phyloP scores from a whole-genome alignment of 441 rosid species.

The Biscutella laevigata region DNA sequence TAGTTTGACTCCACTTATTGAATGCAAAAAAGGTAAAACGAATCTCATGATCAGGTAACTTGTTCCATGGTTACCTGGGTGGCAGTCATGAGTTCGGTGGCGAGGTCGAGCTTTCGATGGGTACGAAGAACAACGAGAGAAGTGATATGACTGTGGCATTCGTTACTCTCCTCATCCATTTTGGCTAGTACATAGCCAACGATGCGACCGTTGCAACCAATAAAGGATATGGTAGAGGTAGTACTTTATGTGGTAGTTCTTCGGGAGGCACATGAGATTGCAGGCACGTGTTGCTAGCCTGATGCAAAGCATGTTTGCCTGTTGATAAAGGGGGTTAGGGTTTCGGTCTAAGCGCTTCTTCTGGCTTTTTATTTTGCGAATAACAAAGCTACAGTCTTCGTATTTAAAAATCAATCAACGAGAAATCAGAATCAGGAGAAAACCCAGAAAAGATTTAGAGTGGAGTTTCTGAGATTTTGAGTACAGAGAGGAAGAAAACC shows the following conservation, averaged over 20 bases:
- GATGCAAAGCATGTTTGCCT: slow-evolving; percentile 59
- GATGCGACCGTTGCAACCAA: slow-evolving; percentile 66
- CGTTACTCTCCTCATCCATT: slow-evolving; percentile 80
- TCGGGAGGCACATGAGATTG: slow-evolving; percentile 65
- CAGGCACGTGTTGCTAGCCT: slow-evolving; percentile 77
- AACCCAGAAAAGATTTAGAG: too few relatives aligned
- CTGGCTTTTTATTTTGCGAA: too few relatives aligned
- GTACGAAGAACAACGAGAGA: slow-evolving; percentile 89
- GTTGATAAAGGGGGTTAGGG: not conserved
- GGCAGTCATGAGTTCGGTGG: slow-evolving; percentile 84
- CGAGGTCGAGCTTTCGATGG: slow-evolving; percentile 71
- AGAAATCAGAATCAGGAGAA: too few relatives aligned
- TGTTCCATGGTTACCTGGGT: slow-evolving; percentile 83
- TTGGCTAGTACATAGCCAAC: slow-evolving; percentile 80
- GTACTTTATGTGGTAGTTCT: slow-evolving; percentile 85
- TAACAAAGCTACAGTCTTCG: too few relatives aligned
- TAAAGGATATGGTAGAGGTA: slow-evolving; percentile 75
- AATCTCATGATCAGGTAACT: slow-evolving; percentile 22
- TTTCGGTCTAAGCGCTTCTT: not conserved
- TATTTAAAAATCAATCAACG: too few relatives aligned
- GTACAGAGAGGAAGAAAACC: too few relatives aligned
- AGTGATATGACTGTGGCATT: slow-evolving; percentile 81
- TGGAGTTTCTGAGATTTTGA: too few relatives aligned
- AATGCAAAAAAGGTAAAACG: not conserved
- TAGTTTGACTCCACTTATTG: not conserved